Evolutionary conservation across 495 filamentous ascomycete species (phyloP), one percentile per base, ranked within the genome.

Genomic region (Xylaria nigripes): DNA sequence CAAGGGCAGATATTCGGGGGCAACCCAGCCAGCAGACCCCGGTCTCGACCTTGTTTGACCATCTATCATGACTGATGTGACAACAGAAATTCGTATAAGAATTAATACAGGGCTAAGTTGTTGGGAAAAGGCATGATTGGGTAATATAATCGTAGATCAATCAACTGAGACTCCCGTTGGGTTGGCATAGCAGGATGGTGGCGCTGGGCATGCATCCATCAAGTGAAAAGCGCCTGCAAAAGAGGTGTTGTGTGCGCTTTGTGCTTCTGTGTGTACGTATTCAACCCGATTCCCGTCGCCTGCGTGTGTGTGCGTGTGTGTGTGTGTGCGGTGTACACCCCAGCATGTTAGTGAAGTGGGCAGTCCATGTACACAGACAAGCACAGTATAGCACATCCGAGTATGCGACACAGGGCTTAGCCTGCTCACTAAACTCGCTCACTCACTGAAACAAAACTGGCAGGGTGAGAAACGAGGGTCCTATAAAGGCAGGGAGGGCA

Each of bases 101-200:
- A 50, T 60, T 58, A 45, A 58, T 49, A 54, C 61, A 61, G 58
- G 56, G 57, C 61, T 61, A 56, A 48, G 40, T 47, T 13, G 29
- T 42, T 56, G 45, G 51, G 44, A 58, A 48, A 27, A 25, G 45
- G 34, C 59, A 58, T 64, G 64, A 66, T 66, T 66, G 64, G 64
- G 64, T 47, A 59, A 59, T 50, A 50, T 38, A 50, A 48, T 55
- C 50, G 56, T 59, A 61, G 63, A 60, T 64, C 64, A 58, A 60
- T 65, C 56, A 62, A 66, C 61, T 64, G 57, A 64, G 56, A 66
- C 58, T 64, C 61, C 54, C 57, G 64, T 58, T 60, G 57, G 61
- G 59, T 25, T 48, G 54, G 54, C 48, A 57, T 57, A 48, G 54
- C 48, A 48, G 54, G 25, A 29, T 38, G 47, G 54, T 57, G 54